Evolutionary conservation across 2,329 filamentous ascomycete species (phyloP), one percentile per base, ranked within the genome.

Genomic region (Akanthomyces lecanii): DNA sequence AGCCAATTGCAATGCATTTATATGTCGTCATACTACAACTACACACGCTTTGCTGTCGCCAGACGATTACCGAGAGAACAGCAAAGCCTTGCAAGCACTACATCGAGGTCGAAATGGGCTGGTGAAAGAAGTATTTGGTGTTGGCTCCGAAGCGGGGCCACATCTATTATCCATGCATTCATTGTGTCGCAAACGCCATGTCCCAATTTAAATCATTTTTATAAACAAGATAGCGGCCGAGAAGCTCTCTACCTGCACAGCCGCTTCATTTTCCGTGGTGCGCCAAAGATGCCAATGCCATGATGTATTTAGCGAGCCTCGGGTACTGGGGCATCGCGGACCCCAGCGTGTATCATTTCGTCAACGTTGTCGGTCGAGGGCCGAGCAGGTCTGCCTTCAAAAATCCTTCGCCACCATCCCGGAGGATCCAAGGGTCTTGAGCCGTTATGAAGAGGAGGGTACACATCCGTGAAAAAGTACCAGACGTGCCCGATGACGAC

Each of bases 401-500:
- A 97, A 21, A 98, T 72, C 48, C 92, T 84, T 63, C 90, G 85
- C 94, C 94, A 99, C 88, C 91, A 97, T 64, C 80, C 78, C 0
- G 95, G 95, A 44, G 95, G 94, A 70, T 97, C 94, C 54, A 99
- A 81, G 0, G 95, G 95, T 62, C 91, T 84, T 58, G 89, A 88
- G 21, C 92, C 92, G 66, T 89, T 87, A 76, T 97, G 91, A 50
- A 97, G 84, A 3, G 92, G 90, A 4, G 95, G 95, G 75, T 97
- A 99, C 18, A 99, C 93, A 74, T 99, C 95, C 64, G 88, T 91
- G 76, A 98, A 97, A 79, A 97, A 99, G 76, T 98, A 99, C 89
- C 93, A 98, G 47, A 98, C 83, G 76, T 99, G 95, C 11, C 95
- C 95, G 45, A 98, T 93, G 11, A 95, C 87, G 18, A 97, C 92